Percentiles rank a stretch among this genome's conserved stretches.
These are phyloP conservation scores for Rhexocercosporidium sp. DNA, from an alignment of 2,329 filamentous ascomycete species.

Conservation along the genomic window DNA sequence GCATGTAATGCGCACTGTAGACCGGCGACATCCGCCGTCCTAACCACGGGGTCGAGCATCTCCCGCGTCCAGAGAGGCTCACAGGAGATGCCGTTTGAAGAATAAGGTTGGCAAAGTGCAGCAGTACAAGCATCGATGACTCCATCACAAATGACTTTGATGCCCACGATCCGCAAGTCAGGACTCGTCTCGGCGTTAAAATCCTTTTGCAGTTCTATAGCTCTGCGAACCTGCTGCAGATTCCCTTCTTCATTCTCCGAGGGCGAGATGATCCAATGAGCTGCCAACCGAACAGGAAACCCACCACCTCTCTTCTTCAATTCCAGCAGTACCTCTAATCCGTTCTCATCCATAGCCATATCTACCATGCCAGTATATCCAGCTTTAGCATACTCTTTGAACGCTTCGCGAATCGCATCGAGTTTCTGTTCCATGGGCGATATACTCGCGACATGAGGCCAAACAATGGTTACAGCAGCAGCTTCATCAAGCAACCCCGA, in stretches of 20 bases:
- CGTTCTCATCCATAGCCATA: slow-evolving; percentile 64
- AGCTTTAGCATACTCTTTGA: slow-evolving; percentile 53
- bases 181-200: slow-evolving; percentile 49
- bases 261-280: slow-evolving; percentile 61
- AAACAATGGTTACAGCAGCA: slow-evolving; percentile 58
- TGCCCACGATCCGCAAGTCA: slow-evolving; percentile 59
- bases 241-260: slow-evolving; percentile 55
- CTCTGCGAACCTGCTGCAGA: slow-evolving; percentile 42
- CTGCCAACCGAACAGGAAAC: slow-evolving; percentile 54
- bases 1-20: slow-evolving; percentile 69
- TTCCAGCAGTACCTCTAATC: slow-evolving; percentile 55
- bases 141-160: slow-evolving; percentile 70
- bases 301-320: slow-evolving; percentile 43
- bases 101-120: slow-evolving; percentile 62
- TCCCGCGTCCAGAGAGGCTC: slow-evolving; percentile 60
- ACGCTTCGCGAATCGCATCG: slow-evolving; percentile 51
- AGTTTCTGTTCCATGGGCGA: slow-evolving; percentile 55
- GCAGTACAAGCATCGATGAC: slow-evolving; percentile 70
- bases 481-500: slow-evolving; percentile 60
- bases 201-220: background rate
- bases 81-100: slow-evolving; percentile 49
- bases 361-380: slow-evolving; percentile 62
- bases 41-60: slow-evolving; percentile 58
- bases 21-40: slow-evolving; percentile 56
- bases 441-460: slow-evolving; percentile 57